Base-by-base conservation (phyloP, 352 stramenopile species). In the Globisporangium cystogenes region DNA sequence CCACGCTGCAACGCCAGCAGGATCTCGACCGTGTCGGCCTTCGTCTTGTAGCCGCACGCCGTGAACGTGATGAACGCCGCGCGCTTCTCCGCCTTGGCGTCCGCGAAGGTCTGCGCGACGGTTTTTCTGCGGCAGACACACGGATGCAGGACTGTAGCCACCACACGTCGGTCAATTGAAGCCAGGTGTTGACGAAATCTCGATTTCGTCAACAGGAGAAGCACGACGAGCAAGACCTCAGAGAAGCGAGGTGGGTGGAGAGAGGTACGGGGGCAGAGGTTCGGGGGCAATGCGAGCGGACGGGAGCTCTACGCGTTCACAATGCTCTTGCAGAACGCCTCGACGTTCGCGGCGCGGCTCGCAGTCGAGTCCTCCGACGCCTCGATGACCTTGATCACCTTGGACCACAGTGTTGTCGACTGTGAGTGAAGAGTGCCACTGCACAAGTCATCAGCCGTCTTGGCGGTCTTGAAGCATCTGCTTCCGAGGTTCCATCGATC, bases 31-130 rank as follows among this genome's bases (percentile, higher is more conserved):
- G 97, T 99, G 76, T 98, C 95, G 64, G 83, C 80, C 67, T 85
- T 91, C 40, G 62, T 88, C 61, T 97, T 97, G 76, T 93, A 99
- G 45, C 92, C 96, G 55, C 95, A 98, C 31, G 93, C 97, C 16
- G 98, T 92, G 74, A 99, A 99, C 20, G 94, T 90, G 56, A 99
- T 87, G 79, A 99, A 99, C 7, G 95, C 94, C 18, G 96, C 89
- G 56, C 65, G 73, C 35, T 80, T 73, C 40, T 67, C 67, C n/a
- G 73, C 71, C 76, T 91, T 92, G 60, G 76, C 56, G 35, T 82
- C 63, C 11, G 68, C 74, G 49, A 93, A 79, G 49, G 83, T 69
- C 40, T 93, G 64, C 31, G 62, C 56, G 51, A 93, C 86, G 14
- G 69, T 86, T 55, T 74, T 66, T 81, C 73, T 90, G 26, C 18